These are phyloP conservation scores for Gloeopeniophorella convolvens DNA, from an alignment of 768 basidiomycete species.

Conservation along the genomic window DNA sequence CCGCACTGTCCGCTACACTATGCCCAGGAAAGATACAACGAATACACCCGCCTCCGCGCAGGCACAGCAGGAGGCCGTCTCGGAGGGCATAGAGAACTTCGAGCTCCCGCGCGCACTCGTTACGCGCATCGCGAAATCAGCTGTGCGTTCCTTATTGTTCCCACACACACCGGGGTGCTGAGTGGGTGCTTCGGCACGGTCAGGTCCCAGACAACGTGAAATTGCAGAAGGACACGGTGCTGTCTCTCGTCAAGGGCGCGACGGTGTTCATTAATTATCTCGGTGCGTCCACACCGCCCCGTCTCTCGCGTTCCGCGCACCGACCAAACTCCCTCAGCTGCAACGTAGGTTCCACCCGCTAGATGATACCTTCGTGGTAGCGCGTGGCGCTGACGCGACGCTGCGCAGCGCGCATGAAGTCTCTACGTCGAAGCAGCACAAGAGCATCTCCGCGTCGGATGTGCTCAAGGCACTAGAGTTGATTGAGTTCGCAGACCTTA, in stretches of 20 bases:
- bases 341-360: constrained; percentile 27
- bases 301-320: not conserved
- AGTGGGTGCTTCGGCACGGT: not conserved
- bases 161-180: not conserved
- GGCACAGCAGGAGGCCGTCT: constrained; percentile 71
- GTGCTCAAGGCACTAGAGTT: constrained; percentile 82
- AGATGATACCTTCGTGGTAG: no score
- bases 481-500: constrained; percentile 69
- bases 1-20: no score
- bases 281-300: constrained; percentile 42
- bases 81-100: constrained; percentile 83
- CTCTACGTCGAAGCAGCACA: constrained; percentile 76
- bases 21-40: constrained; percentile 66
- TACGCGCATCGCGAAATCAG: constrained; percentile 78
- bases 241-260: constrained; percentile 80
- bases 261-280: constrained; percentile 96
- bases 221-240: constrained; percentile 82
- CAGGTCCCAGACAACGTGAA: constrained; percentile 84
- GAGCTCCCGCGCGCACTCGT: constrained; percentile 82
- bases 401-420: constrained; percentile 75
- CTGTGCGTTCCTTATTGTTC: constrained; percentile 41
- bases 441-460: constrained; percentile 84
- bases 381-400: no score
- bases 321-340: constrained; percentile 3
- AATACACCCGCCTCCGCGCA: constrained; percentile 58